Percentiles rank a stretch among this genome's conserved stretches.
Conservation (phyloP, 192 early-diverging fungal species). For the Dispira simplex region DNA sequence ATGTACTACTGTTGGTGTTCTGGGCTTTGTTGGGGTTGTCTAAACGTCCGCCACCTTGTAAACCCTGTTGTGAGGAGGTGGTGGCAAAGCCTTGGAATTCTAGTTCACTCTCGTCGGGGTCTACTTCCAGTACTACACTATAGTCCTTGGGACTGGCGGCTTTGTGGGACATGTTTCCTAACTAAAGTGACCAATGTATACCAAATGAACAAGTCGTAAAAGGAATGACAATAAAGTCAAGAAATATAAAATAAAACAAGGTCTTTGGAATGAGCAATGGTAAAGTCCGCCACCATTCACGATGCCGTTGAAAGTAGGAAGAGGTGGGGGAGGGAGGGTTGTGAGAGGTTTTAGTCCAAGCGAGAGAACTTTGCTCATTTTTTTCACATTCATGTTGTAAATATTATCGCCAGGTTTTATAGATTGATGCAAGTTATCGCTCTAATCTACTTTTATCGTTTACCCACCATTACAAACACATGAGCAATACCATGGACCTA, state of each 20-base stretch:
- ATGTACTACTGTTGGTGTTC: not conserved
- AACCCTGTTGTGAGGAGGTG: not conserved
- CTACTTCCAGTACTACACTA: slow-evolving; percentile 34
- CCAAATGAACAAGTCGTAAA: not conserved
- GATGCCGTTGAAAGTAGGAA: too few relatives aligned
- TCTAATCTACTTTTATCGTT: too few relatives aligned
- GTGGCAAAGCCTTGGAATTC: slow-evolving; percentile 34
- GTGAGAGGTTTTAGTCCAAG: too few relatives aligned
- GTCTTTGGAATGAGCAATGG: too few relatives aligned
- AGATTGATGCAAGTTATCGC: too few relatives aligned
- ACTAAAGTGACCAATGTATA: not conserved
- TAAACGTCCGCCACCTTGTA: not conserved
- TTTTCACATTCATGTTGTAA: too few relatives aligned
- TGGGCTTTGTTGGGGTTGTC: not conserved
- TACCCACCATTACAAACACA: too few relatives aligned
- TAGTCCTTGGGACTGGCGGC: slow-evolving; percentile 17
- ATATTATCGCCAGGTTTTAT: too few relatives aligned
- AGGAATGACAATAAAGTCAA: not conserved
- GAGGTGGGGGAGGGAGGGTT: too few relatives aligned
- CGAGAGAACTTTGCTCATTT: too few relatives aligned
- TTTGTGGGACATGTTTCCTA: not conserved
- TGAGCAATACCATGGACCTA: too few relatives aligned
- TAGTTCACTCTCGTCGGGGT: slow-evolving; percentile 29
- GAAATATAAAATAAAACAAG: not conserved
- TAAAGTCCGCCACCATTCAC: too few relatives aligned